Conservation (phyloP, 169 alveolate genomes). For the Plasmodium knowlesi region DNA sequence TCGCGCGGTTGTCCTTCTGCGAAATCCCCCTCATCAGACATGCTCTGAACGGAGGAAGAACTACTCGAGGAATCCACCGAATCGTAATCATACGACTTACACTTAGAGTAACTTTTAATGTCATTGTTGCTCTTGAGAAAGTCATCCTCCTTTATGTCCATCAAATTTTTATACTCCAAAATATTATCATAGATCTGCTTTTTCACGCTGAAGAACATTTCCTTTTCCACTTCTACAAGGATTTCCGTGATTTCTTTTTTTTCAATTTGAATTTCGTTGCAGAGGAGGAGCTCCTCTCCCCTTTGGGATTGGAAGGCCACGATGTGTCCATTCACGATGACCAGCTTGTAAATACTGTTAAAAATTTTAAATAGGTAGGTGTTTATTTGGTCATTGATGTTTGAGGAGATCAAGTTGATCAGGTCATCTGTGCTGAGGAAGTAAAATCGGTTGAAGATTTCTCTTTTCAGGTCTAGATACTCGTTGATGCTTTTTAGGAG, state of each 20-base stretch:
- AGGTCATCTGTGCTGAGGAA: conserved; percentile 72
- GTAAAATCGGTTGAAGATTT: conserved; percentile 56
- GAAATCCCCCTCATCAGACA: not conserved
- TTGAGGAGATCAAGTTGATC: conserved; percentile 67
- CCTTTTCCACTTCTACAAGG: conserved; percentile 61
- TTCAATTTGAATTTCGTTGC: conserved; percentile 70
- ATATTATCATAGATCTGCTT: conserved; percentile 56
- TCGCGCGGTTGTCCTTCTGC: not conserved
- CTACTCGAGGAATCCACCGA: conserved; percentile 12
- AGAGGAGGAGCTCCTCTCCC: conserved; percentile 47
- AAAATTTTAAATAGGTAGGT: conserved; percentile 68
- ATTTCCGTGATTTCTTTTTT: conserved; percentile 72
- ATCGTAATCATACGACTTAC: not conserved
- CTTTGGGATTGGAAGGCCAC: conserved; percentile 67
- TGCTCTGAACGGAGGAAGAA: not conserved
- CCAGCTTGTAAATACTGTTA: conserved; percentile 61
- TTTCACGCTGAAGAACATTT: conserved; percentile 64
- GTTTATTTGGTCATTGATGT: conserved; percentile 70
- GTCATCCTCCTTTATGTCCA: conserved; percentile 73
- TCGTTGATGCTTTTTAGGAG: conserved; percentile 68
- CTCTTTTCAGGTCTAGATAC: conserved; percentile 70
- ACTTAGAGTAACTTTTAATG: conserved; percentile 2
- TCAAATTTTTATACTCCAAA: conserved; percentile 65
- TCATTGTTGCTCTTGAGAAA: conserved; percentile 66
- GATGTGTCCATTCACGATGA: conserved; percentile 57